These are phyloP conservation scores for Pseudogymnoascus sp. DNA, from an alignment of 2,329 filamentous ascomycete species.

Conservation along the genomic window DNA sequence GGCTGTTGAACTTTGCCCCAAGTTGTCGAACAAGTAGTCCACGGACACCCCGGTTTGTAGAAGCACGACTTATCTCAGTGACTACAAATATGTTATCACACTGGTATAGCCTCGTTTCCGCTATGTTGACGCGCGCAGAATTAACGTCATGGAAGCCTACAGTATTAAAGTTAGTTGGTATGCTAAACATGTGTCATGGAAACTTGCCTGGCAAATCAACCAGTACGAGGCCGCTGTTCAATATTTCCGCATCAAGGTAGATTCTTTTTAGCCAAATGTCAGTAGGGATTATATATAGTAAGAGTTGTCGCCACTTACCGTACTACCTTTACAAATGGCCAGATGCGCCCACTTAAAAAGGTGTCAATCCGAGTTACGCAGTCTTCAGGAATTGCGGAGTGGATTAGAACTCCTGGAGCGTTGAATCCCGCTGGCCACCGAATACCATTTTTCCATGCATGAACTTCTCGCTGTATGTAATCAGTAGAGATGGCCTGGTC, in stretches of 20 bases:
- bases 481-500: conserved; percentile 2
- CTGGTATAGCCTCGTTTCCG: conserved; percentile 13
- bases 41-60: conserved; percentile 11
- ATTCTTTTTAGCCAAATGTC: conserved; percentile 5
- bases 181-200: background rate
- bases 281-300: background rate
- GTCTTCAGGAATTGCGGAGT: background rate
- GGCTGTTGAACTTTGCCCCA: conserved; percentile 11
- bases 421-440: conserved; percentile 12
- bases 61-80: conserved; percentile 12
- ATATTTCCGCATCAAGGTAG: conserved; percentile 11
- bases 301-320: conserved; percentile 8
- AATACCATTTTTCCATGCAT: conserved; percentile 11
- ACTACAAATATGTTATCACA: conserved; percentile 15
- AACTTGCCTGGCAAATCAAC: conserved; percentile 14
- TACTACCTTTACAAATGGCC: conserved; percentile 15
- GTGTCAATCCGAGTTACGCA: conserved; percentile 9
- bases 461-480: conserved; percentile 8
- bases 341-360: conserved; percentile 10
- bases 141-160: conserved; percentile 15
- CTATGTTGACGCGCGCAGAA: conserved; percentile 12
- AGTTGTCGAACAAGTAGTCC: conserved; percentile 11
- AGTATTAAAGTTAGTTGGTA: conserved; percentile 10
- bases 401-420: background rate
- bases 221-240: conserved; percentile 13